A percentile compares a stretch with the other conserved stretches of the same genome.
phyloP scores from a whole-genome alignment of 2,329 filamentous ascomycete species.

The Hypoxylon sp. region DNA sequence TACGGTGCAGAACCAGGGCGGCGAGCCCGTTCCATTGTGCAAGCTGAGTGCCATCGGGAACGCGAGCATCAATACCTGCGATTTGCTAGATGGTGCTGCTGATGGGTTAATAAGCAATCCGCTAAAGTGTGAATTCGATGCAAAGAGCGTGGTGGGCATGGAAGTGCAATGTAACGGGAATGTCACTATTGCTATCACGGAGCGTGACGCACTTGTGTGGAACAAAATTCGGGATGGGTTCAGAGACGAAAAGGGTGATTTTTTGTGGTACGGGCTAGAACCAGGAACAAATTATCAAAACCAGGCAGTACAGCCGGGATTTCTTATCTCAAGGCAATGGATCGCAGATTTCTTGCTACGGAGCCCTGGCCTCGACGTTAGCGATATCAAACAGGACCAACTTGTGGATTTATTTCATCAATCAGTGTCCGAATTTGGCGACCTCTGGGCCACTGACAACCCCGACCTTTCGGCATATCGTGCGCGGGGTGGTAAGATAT shows the following conservation, averaged over 20 bases:
- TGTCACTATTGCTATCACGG: conserved; percentile 53
- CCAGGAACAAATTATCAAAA: background rate
- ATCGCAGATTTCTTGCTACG: conserved; percentile 48
- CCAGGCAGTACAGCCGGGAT: conserved; percentile 28
- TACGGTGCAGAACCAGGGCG: conserved; percentile 24
- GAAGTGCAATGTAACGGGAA: conserved; percentile 50
- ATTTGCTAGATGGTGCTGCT: conserved; percentile 62
- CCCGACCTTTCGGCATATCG: background rate
- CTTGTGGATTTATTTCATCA: conserved; percentile 37
- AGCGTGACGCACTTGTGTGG: background rate
- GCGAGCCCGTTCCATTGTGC: background rate
- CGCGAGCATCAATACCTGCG: conserved; percentile 64
- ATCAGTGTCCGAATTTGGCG: background rate
- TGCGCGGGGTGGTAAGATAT: background rate
- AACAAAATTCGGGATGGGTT: background rate
- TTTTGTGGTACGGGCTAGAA: background rate
- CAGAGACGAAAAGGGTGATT: background rate
- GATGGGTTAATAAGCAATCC: conserved; percentile 65
- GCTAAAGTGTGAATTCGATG: conserved; percentile 58
- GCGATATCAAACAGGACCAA: conserved; percentile 51
- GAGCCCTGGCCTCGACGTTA: conserved; percentile 50
- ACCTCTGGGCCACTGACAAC: background rate
- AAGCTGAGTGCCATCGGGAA: conserved; percentile 27
- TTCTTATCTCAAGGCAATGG: conserved; percentile 44
- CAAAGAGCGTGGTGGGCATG: conserved; percentile 57